These are phyloP conservation scores for Salix suchowensis DNA, from an alignment of 345 rosid genomes.

Conservation along the genomic window DNA sequence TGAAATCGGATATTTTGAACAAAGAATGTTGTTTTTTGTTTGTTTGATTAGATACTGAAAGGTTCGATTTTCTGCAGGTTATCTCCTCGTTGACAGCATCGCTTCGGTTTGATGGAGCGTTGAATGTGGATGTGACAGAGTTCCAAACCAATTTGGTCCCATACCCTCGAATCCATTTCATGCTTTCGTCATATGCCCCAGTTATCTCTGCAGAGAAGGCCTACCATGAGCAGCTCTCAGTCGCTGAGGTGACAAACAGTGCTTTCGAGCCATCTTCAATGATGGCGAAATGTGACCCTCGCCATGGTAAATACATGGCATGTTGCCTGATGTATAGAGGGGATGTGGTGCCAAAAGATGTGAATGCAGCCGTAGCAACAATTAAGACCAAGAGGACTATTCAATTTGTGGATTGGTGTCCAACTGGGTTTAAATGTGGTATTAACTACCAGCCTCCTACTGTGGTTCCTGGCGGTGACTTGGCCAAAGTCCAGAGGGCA, in stretches of 20 bases:
- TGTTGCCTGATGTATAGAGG: conserved; percentile 18
- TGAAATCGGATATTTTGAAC: neutral
- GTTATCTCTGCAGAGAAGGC: conserved; percentile 6
- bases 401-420: conserved; percentile 20
- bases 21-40: neutral
- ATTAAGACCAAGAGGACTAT: conserved; percentile 19
- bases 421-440: conserved; percentile 17
- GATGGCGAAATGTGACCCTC: conserved; percentile 19
- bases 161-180: conserved; percentile 17
- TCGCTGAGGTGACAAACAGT: conserved; percentile 10
- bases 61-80: neutral
- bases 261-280: conserved; percentile 17
- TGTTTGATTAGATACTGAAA: neutral
- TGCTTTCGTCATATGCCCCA: conserved; percentile 16
- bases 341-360: conserved; percentile 19
- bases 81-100: conserved; percentile 13
- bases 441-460: conserved; percentile 18
- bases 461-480: conserved; percentile 15
- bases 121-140: conserved; percentile 16
- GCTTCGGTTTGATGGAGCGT: conserved; percentile 17
- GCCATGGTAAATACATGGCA: conserved; percentile 19
- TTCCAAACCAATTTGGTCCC: conserved; percentile 20
- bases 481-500: conserved; percentile 16
- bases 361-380: conserved; percentile 11
- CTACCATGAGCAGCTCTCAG: conserved; percentile 1